phyloP scores from a whole-genome alignment of 2,329 filamentous ascomycete species.

The Pestalotiopsis sp. region DNA sequence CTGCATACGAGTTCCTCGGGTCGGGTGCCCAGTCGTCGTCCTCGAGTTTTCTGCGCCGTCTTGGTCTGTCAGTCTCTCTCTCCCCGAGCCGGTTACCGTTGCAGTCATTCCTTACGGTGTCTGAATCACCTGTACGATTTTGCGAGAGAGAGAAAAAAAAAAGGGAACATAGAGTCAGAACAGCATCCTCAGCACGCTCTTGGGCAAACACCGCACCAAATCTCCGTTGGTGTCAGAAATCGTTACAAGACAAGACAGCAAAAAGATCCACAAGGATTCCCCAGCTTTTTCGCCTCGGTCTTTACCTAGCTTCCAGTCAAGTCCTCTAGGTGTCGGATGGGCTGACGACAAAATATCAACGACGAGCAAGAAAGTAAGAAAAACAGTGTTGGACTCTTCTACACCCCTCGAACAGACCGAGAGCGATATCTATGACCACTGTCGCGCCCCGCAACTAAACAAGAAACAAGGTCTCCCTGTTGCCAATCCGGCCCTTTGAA shows the following conservation, averaged over 20 bases:
- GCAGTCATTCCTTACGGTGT: not conserved
- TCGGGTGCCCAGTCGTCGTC: too few relatives aligned
- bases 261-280: slow-evolving; percentile 5
- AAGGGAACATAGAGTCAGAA: not conserved
- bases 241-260: slow-evolving; percentile 1
- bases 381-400: not conserved
- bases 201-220: not conserved
- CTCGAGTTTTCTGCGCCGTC: too few relatives aligned
- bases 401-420: not conserved
- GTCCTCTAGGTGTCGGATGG: not conserved
- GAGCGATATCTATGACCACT: not conserved
- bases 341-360: not conserved
- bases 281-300: slow-evolving; percentile 9
- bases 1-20: not conserved
- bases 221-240: not conserved
- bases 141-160: not conserved
- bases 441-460: not conserved
- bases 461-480: too few relatives aligned
- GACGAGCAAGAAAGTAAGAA: not conserved
- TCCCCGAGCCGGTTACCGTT: not conserved
- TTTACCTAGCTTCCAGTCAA: not conserved
- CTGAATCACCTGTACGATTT: not conserved
- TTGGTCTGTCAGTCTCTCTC: not conserved
- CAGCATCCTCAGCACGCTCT: not conserved
- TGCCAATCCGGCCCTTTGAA: not conserved